phyloP scores from a whole-genome alignment of 2,329 filamentous ascomycete genomes.

The Neocatenulostroma microsporum region DNA sequence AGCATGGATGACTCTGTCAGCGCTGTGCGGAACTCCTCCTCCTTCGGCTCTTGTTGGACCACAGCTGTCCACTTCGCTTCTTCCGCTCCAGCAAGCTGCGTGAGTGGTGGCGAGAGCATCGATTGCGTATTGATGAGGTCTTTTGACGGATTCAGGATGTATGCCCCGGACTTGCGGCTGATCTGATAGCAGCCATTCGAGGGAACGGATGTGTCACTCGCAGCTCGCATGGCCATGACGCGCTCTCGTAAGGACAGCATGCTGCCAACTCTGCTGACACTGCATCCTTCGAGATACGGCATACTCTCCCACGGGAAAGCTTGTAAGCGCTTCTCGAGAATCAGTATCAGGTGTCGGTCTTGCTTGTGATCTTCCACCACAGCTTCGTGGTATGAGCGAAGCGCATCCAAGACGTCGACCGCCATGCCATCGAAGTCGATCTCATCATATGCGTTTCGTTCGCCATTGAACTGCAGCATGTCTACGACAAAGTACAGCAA shows the following conservation, averaged over 20 bases:
- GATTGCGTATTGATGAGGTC: slow-evolving; percentile 75
- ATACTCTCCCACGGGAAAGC: slow-evolving; percentile 94
- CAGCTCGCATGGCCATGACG: slow-evolving; percentile 53
- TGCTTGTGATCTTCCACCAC: slow-evolving; percentile 27
- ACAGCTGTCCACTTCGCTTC: slow-evolving; percentile 57
- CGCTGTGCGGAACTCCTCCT: slow-evolving; percentile 64
- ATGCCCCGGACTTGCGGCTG: slow-evolving; percentile 54
- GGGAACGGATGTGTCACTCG: not conserved
- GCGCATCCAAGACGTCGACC: slow-evolving; percentile 75
- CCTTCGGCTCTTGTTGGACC: slow-evolving; percentile 60
- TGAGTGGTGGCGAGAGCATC: slow-evolving; percentile 62
- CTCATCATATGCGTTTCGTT: slow-evolving; percentile 94
- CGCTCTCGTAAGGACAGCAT: slow-evolving; percentile 72
- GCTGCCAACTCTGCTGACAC: slow-evolving; percentile 82
- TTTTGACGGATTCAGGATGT: slow-evolving; percentile 80
- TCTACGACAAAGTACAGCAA: slow-evolving; percentile 94
- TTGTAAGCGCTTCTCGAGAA: slow-evolving; percentile 86
- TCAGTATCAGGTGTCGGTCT: slow-evolving; percentile 67
- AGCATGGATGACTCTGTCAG: slow-evolving; percentile 63
- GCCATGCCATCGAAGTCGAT: slow-evolving; percentile 92
- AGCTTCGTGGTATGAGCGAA: slow-evolving; percentile 65
- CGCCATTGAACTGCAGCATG: slow-evolving; percentile 91
- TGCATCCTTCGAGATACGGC: slow-evolving; percentile 69
- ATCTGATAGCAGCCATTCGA: no score
- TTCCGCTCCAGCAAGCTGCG: slow-evolving; percentile 27